Percentiles rank a stretch among this genome's conserved stretches.
phyloP scores from a whole-genome alignment of 768 basidiomycete species.

The Suillus subluteus region DNA sequence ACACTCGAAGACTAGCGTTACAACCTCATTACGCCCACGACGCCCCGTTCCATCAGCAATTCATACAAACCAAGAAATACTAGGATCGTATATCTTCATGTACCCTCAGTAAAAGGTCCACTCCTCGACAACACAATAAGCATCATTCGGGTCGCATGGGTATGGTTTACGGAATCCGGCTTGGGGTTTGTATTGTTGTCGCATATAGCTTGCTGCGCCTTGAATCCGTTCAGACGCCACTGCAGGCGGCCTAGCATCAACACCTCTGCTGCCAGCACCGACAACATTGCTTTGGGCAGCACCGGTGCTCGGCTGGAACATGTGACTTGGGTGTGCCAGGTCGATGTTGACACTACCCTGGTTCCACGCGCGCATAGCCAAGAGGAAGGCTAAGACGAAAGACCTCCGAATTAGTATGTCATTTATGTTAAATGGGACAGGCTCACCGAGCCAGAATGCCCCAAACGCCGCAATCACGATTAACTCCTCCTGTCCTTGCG shows the following conservation, averaged over 20 bases:
- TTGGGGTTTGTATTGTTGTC: slow-evolving; percentile 32
- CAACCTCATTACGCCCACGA: not conserved
- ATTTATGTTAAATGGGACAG: not conserved
- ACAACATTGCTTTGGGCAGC: slow-evolving; percentile 38
- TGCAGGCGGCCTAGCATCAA: slow-evolving; percentile 24
- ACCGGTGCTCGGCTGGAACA: slow-evolving; percentile 38
- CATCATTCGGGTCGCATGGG: slow-evolving; percentile 61
- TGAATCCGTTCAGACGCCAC: slow-evolving; percentile 21
- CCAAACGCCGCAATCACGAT: slow-evolving; percentile 72
- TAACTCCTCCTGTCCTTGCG: slow-evolving; percentile 74
- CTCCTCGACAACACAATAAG: slow-evolving; percentile 75
- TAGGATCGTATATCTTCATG: not conserved
- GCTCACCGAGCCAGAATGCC: slow-evolving; percentile 76
- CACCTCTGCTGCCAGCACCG: slow-evolving; percentile 34
- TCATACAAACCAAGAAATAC: slow-evolving; percentile 1
- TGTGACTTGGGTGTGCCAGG: slow-evolving; percentile 31
- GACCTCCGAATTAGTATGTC: slow-evolving; percentile 1
- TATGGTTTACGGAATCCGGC: slow-evolving; percentile 44
- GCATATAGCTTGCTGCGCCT: slow-evolving; percentile 20
- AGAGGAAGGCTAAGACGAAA: slow-evolving; percentile 39
- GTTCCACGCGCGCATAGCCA: slow-evolving; percentile 44
- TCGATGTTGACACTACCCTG: slow-evolving; percentile 35
- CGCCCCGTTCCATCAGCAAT: not conserved
- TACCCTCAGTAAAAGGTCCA: slow-evolving; percentile 52
- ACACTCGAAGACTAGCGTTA: slow-evolving; percentile 18